Conservation (phyloP, 2,329 filamentous ascomycete genomes). For the Xylariaceae sp. region DNA sequence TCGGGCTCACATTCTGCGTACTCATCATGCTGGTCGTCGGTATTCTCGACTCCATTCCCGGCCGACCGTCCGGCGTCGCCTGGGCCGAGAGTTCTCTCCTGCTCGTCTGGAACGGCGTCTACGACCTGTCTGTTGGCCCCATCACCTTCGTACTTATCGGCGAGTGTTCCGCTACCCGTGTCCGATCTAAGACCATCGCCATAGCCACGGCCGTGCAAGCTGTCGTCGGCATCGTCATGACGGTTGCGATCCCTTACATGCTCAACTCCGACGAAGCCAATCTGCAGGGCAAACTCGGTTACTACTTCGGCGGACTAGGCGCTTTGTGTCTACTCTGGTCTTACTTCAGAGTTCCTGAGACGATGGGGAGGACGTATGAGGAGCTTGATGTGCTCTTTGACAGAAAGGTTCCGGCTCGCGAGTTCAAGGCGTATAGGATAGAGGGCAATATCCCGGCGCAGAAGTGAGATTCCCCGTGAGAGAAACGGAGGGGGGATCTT, state of each 20-base stretch:
- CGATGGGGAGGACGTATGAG: slow-evolving; percentile 31
- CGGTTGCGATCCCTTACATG: slow-evolving; percentile 41
- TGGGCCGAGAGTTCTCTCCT: slow-evolving; percentile 49
- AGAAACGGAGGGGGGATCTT: background rate
- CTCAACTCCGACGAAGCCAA: slow-evolving; percentile 41
- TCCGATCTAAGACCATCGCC: slow-evolving; percentile 42
- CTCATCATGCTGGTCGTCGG: slow-evolving; percentile 44
- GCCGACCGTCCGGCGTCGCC: slow-evolving; percentile 34
- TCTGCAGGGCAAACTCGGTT: slow-evolving; percentile 39
- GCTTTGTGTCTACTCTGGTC: slow-evolving; percentile 35
- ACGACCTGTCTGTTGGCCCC: slow-evolving; percentile 48
- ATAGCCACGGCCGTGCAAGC: slow-evolving; percentile 41
- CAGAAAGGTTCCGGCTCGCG: slow-evolving; percentile 29
- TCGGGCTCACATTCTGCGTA: slow-evolving; percentile 41
- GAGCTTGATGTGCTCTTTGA: slow-evolving; percentile 32
- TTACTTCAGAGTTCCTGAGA: slow-evolving; percentile 33
- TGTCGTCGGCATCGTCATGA: slow-evolving; percentile 39
- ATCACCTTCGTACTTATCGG: slow-evolving; percentile 51
- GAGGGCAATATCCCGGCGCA: slow-evolving; percentile 17
- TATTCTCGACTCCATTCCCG: slow-evolving; percentile 42
- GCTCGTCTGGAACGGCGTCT: slow-evolving; percentile 47
- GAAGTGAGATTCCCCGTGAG: slow-evolving; percentile 3
- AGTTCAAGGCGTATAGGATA: slow-evolving; percentile 31
- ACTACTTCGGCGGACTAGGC: slow-evolving; percentile 38
- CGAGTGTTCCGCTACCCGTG: slow-evolving; percentile 42